Base-by-base conservation (phyloP, 352 stramenopile species). In the Globisporangium canariense region DNA sequence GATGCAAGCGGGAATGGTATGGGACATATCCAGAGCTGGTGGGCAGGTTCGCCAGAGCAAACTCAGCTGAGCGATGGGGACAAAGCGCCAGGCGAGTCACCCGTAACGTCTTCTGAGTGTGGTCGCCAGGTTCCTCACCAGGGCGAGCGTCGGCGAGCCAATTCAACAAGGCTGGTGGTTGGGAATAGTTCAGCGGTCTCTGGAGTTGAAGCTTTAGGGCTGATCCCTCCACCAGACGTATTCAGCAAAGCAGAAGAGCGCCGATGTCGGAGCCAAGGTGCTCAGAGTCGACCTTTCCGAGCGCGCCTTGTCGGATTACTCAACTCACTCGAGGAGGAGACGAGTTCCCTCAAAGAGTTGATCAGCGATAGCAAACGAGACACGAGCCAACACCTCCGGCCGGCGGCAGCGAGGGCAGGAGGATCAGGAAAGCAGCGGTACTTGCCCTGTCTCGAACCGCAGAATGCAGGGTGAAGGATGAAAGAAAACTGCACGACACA, bases 251-350 rank as follows among this genome's bases (percentile, higher is more conserved):
- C 46, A 54, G 7, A 68, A 40, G 56, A 54, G 30, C 28, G 66
- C 4, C 55, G 41, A 55, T 72, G 68, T 56, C 46, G 61, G 46
- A 54, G 61, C 22, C 34, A 77, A 58, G 40, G 71, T 32, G 32
- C 52, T 6, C 61, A 68, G 10, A 68, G 41, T 11, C 67, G 75
- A 16, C 81, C 81, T 25, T 77, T 92, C 32, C 81, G 83, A 25
- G 67, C 81, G 22, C 76, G 83, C 13, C 64, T 90, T 7, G 78
- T 93, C 7, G 77, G 79, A 2, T 66, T 93, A 9, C 68, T 90
- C 30, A 83, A 73, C 18, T 89, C 83, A 18, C 75, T 92, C 18
- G 79, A 92, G 62, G 81, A 90, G 49, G 79, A 90, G 65, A 88
- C 83, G 11, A 80, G 65, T 11, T 76, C 81, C 9, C 87, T 74